phyloP scores from a whole-genome alignment of 2,329 filamentous ascomycete species.

The Diaporthe aspalathi region DNA sequence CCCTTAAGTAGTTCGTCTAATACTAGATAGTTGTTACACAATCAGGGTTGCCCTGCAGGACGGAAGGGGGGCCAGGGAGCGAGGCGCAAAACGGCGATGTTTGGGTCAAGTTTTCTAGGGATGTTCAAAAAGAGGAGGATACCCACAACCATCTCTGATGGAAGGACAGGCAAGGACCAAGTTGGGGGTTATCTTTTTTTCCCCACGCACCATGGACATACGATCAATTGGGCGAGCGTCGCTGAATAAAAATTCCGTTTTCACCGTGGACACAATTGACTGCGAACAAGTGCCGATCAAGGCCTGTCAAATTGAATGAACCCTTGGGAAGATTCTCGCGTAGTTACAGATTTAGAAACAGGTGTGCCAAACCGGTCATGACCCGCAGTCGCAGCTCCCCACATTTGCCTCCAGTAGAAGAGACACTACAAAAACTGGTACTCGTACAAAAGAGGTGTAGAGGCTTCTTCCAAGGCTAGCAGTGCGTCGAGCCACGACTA shows the following conservation, averaged over 20 bases:
- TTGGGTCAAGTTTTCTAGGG: constrained; percentile 8
- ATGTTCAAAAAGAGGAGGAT: constrained; percentile 34
- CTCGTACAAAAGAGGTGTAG: neutral
- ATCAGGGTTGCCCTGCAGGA: constrained; percentile 12
- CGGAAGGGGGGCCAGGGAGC: constrained; percentile 23
- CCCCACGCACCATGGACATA: constrained; percentile 18
- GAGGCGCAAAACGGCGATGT: constrained; percentile 33
- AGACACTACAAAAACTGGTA: neutral
- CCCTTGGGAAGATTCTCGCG: neutral
- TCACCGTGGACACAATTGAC: neutral
- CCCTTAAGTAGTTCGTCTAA: constrained; percentile 21
- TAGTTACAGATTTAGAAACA: constrained; percentile 6
- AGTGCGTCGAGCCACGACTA: neutral
- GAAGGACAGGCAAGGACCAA: constrained; percentile 13
- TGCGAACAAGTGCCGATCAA: neutral
- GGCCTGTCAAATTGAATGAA: neutral
- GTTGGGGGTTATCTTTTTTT: neutral
- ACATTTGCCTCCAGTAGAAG: constrained; percentile 1
- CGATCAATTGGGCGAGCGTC: constrained; percentile 11
- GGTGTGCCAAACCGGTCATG: constrained; percentile 15
- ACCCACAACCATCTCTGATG: constrained; percentile 30
- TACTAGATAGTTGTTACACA: constrained; percentile 28
- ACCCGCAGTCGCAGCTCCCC: constrained; percentile 11
- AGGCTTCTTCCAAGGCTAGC: constrained; percentile 14
- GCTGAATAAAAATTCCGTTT: constrained; percentile 24